Conservation (phyloP, 371 early-diverging fungal species). For the Choanephora cucurbitarum region DNA sequence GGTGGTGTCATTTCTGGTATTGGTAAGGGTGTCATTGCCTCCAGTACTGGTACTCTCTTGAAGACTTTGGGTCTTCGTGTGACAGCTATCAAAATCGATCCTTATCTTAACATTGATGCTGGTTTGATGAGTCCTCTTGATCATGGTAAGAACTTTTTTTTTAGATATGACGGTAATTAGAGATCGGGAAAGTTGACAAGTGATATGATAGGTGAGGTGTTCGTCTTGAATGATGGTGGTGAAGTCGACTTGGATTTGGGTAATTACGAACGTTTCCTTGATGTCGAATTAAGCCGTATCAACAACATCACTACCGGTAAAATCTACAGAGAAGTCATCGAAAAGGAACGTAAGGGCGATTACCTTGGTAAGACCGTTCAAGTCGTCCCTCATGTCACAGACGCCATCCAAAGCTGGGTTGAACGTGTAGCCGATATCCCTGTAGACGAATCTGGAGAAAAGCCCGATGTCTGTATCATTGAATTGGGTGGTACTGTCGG, state of each 20-base stretch:
- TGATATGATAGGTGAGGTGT: conserved; percentile 95
- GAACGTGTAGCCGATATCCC: conserved; percentile 89
- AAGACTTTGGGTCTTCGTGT: conserved; percentile 94
- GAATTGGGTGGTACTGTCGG: conserved; percentile 99
- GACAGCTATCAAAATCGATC: conserved; percentile 99
- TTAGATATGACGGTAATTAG: no score
- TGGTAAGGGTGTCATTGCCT: conserved; percentile 99
- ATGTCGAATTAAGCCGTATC: conserved; percentile 89
- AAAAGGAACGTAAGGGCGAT: conserved; percentile 90
- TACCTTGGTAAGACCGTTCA: conserved; percentile 99
- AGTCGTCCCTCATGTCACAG: conserved; percentile 98
- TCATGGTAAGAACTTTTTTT: conserved; percentile 87
- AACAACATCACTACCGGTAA: conserved; percentile 99
- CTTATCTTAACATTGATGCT: conserved; percentile 99
- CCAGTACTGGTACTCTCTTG: conserved; percentile 95
- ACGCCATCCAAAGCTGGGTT: conserved; percentile 98
- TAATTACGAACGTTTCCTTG: conserved; percentile 99
- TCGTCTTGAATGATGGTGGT: conserved; percentile 99
- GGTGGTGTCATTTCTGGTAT: conserved; percentile 99
- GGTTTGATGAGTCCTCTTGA: conserved; percentile 97
- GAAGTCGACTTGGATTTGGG: conserved; percentile 99
- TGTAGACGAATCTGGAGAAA: conserved; percentile 81
- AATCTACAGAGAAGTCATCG: conserved; percentile 95
- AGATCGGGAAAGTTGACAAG: no score
- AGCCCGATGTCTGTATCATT: conserved; percentile 98